Percentiles rank a stretch among this genome's conserved stretches.
These are phyloP conservation scores for Fusarium sp. DNA, from an alignment of 2,329 filamentous ascomycete genomes.

Conservation along the genomic window DNA sequence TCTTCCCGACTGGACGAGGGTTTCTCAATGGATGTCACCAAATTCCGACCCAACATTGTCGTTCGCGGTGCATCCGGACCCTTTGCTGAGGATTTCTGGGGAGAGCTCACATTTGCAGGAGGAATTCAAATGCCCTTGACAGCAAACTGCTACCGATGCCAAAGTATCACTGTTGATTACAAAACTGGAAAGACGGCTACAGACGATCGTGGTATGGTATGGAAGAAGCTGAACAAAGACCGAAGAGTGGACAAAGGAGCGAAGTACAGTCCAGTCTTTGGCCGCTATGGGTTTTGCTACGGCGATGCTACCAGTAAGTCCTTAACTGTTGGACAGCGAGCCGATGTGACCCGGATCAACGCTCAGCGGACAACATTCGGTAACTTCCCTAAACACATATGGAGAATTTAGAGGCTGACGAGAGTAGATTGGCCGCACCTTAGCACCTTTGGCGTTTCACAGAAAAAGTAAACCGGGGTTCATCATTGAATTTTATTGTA, in stretches of 20 bases:
- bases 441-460: slow-evolving; percentile 20
- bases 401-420: not conserved
- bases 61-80: slow-evolving; percentile 30
- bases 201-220: slow-evolving; percentile 34
- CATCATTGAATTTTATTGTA: too few species aligned
- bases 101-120: slow-evolving; percentile 26
- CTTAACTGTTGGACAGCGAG: slow-evolving; percentile 20
- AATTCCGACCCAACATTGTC: slow-evolving; percentile 42
- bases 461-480: slow-evolving; percentile 18
- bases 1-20: slow-evolving; percentile 22
- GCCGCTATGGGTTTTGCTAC: slow-evolving; percentile 40
- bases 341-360: slow-evolving; percentile 25
- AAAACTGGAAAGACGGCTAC: slow-evolving; percentile 31
- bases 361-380: slow-evolving; percentile 34
- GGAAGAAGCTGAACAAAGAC: slow-evolving; percentile 43
- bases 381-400: not conserved
- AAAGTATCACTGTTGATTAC: slow-evolving; percentile 43
- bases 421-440: slow-evolving; percentile 35
- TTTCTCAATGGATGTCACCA: slow-evolving; percentile 37
- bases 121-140: slow-evolving; percentile 36
- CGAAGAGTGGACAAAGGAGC: slow-evolving; percentile 37
- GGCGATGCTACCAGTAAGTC: slow-evolving; percentile 6
- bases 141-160: slow-evolving; percentile 39
- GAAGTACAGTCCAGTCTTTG: slow-evolving; percentile 42
- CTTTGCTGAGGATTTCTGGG: slow-evolving; percentile 40